Conservation (phyloP, 305 asterid species). For the Fraxinus greggii region DNA sequence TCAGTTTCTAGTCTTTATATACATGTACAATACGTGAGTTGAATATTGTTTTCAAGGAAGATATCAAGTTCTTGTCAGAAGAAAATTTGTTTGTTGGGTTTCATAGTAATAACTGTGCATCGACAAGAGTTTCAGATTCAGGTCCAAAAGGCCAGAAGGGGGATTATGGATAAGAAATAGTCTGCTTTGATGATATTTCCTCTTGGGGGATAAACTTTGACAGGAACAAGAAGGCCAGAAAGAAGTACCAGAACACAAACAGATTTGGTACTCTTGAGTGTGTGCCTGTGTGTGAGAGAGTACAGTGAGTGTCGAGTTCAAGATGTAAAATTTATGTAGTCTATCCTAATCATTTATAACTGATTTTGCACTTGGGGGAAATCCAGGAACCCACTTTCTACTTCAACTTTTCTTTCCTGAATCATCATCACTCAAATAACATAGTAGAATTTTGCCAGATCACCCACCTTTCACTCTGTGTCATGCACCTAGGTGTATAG, state of each 20-base stretch:
- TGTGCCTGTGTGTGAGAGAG: not conserved
- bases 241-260: not conserved
- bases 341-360: not conserved
- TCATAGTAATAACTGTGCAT: not conserved
- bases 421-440: not conserved
- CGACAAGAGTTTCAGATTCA: not conserved
- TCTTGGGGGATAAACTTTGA: not conserved
- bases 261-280: not conserved
- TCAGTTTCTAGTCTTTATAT: not conserved
- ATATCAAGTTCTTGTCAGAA: not conserved
- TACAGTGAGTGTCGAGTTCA: not conserved
- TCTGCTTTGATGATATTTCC: not conserved
- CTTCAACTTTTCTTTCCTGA: not conserved
- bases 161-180: not conserved
- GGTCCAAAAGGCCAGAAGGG: not conserved
- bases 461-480: not conserved
- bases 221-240: not conserved
- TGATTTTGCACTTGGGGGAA: not conserved
- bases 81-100: not conserved
- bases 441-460: not conserved
- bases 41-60: not conserved
- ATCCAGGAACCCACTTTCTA: not conserved
- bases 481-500: not conserved
- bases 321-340: not conserved
- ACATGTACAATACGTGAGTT: not conserved